These are phyloP conservation scores for Dioszegia aurantiaca DNA, from an alignment of 768 basidiomycete species.

Conservation along the genomic window DNA sequence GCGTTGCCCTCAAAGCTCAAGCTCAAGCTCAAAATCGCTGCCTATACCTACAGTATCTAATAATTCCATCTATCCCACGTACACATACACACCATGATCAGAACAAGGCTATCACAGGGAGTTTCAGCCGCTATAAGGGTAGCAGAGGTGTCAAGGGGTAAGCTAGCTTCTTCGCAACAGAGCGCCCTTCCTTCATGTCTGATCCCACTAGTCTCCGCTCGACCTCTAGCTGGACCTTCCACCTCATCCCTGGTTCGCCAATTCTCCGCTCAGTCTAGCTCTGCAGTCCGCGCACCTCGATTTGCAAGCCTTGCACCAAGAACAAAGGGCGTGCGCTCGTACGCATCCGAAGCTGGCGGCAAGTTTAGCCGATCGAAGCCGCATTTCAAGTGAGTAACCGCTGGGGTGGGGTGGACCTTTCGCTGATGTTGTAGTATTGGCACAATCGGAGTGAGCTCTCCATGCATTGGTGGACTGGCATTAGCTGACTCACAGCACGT, in stretches of 20 bases:
- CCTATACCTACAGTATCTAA: background rate
- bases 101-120: conserved; percentile 19
- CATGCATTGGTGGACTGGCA: conserved; percentile 10
- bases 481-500: conserved; percentile 46
- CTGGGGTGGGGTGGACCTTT: background rate
- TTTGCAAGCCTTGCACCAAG: conserved; percentile 19
- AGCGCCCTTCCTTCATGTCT: background rate
- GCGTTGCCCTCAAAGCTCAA: background rate
- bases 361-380: conserved; percentile 52
- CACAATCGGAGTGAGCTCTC: conserved; percentile 50
- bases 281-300: conserved; percentile 10
- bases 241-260: conserved; percentile 2
- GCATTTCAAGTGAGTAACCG: conserved; percentile 53
- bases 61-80: background rate
- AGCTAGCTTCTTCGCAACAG: background rate
- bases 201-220: conserved; percentile 8
- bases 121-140: conserved; percentile 19
- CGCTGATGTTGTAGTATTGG: conserved; percentile 47
- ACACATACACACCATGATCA: conserved; percentile 19
- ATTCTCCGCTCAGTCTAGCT: conserved; percentile 10
- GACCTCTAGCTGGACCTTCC: conserved; percentile 18
- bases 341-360: conserved; percentile 51
- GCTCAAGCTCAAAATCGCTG: background rate
- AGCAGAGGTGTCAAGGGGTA: conserved; percentile 25
- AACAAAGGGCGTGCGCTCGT: conserved; percentile 24